Conservation (phyloP, 192 early-diverging fungal genomes). For the Lunasporangiospora selenospora region DNA sequence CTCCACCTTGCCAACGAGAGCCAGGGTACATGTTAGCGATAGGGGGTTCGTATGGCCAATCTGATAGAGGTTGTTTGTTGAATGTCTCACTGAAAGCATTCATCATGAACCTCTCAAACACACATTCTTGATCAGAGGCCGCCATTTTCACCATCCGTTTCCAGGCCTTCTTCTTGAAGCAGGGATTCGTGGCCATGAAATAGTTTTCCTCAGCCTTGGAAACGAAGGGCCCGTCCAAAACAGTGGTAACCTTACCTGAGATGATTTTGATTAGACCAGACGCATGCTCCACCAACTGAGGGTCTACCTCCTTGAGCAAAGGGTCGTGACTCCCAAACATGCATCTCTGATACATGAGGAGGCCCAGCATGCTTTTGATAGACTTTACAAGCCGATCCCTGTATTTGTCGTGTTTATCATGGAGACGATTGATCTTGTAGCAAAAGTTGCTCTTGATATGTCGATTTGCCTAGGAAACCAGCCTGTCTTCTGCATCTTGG, state of each 20-base stretch:
- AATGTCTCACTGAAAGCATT: conserved; percentile 1
- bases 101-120: conserved; percentile 1
- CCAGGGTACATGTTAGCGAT: not conserved
- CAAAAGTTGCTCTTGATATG: too few relatives aligned
- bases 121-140: conserved; percentile 1
- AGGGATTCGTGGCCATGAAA: conserved; percentile 5
- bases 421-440: too few relatives aligned
- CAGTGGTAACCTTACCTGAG: conserved; percentile 1
- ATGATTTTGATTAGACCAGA: conserved; percentile 18
- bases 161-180: not conserved
- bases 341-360: not conserved
- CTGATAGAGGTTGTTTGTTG: not conserved
- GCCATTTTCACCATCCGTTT: not conserved
- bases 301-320: not conserved
- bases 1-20: not conserved
- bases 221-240: conserved; percentile 27
- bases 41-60: not conserved
- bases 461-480: too few relatives aligned
- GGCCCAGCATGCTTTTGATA: not conserved
- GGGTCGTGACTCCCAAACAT: not conserved
- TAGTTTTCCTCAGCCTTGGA: conserved; percentile 14
- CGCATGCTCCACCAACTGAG: conserved; percentile 6
- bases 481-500: too few relatives aligned
- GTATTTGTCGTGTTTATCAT: not conserved
- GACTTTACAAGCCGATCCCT: not conserved